Evolutionary conservation across 2,329 filamentous ascomycete species (phyloP).

Genomic region (Graphilbum fragrans): DNA sequence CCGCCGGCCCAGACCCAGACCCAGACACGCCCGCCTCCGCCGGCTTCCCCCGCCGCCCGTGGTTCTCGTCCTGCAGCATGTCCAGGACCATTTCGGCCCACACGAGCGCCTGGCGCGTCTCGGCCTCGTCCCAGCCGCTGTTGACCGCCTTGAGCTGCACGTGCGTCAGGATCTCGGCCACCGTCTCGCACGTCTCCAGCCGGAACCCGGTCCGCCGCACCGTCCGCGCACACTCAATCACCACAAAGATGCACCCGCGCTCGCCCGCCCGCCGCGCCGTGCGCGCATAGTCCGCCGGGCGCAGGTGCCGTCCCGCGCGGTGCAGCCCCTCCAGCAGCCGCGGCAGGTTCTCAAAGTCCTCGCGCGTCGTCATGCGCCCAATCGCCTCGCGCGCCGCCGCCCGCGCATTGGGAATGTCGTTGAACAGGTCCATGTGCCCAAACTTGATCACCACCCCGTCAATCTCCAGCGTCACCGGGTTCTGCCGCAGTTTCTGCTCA

Average conservation of each 20-base stretch:
- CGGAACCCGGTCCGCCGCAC: conserved; percentile 31
- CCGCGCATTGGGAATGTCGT: conserved; percentile 29
- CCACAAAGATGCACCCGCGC: conserved; percentile 27
- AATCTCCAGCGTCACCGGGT: conserved; percentile 46
- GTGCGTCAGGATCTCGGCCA: conserved; percentile 24
- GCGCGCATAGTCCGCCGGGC: conserved; percentile 19
- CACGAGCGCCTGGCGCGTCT: conserved; percentile 28
- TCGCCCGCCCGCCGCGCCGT: conserved; percentile 28
- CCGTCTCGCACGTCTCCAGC: conserved; percentile 27
- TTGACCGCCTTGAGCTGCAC: conserved; percentile 29
- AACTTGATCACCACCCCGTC: conserved; percentile 43
- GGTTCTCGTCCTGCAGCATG: conserved; percentile 31
- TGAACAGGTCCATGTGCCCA: conserved; percentile 28
- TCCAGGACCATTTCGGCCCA: conserved; percentile 37
- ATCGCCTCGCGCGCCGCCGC: conserved; percentile 25
- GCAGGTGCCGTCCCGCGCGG: conserved; percentile 25
- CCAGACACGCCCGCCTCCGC: conserved; percentile 3
- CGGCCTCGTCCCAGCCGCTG: conserved; percentile 18
- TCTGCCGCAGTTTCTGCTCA: conserved; percentile 34
- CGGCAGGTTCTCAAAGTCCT: conserved; percentile 40
- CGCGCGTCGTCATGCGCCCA: conserved; percentile 29
- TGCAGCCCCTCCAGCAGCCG: conserved; percentile 37
- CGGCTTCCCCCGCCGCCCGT: conserved; percentile 14
- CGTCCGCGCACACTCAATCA: conserved; percentile 38
- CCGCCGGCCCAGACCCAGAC: background rate